Percentiles rank a stretch among this genome's conserved stretches.
Conservation (phyloP, 257 asterid genomes). For the Knoxia roxburghii region DNA sequence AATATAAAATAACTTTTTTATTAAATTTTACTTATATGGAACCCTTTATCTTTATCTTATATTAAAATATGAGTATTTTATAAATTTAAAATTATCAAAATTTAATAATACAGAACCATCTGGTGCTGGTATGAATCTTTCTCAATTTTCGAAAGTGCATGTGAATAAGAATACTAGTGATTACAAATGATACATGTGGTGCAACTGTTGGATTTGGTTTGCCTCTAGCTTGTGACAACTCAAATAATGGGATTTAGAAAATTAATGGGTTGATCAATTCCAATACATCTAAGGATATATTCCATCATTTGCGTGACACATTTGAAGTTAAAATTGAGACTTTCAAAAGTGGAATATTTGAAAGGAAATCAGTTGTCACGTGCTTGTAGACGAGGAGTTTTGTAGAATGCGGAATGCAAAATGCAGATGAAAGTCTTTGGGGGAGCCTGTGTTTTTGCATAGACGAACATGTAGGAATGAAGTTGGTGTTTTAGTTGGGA, state of each 20-base stretch:
- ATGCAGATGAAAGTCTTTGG: conserved; percentile 1
- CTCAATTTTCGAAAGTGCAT: conserved; percentile 23
- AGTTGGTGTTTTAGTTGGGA: background rate
- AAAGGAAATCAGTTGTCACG: background rate
- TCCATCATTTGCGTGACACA: background rate
- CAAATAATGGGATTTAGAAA: conserved; percentile 11
- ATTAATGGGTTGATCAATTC: conserved; percentile 8
- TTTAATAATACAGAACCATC: no score
- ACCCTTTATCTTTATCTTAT: no score
- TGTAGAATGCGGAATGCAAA: no score
- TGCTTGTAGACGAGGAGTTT: conserved; percentile 1
- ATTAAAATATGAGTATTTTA: no score
- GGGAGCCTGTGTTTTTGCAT: conserved; percentile 13
- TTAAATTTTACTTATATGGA: no score
- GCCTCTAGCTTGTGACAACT: conserved; percentile 7
- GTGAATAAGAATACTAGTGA: conserved; percentile 7
- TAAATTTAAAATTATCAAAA: no score
- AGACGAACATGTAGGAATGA: background rate
- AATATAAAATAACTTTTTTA: no score
- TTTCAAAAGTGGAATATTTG: conserved; percentile 1
- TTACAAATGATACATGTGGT: conserved; percentile 10
- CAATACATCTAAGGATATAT: background rate
- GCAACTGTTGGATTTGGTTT: conserved; percentile 22
- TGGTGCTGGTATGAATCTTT: conserved; percentile 21
- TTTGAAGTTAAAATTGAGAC: background rate